Conservation (phyloP, 2,329 filamentous ascomycete genomes). For the Fusarium liriodendri region DNA sequence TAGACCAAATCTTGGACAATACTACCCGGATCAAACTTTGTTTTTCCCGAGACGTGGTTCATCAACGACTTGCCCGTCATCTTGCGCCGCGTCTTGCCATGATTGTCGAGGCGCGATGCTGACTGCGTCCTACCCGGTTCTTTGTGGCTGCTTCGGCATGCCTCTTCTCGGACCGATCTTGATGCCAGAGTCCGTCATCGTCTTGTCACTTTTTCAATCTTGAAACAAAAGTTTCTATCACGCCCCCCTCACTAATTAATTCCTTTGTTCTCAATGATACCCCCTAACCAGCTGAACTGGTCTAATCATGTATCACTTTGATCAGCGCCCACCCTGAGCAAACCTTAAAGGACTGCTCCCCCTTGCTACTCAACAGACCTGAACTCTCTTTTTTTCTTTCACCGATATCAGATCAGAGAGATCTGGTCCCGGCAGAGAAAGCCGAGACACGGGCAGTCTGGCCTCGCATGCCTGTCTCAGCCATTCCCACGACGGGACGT, state of each 20-base stretch:
- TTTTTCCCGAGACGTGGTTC: constrained; percentile 10
- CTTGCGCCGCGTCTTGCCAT: constrained; percentile 1
- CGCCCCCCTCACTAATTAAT: constrained; percentile 2
- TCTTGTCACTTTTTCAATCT: not conserved
- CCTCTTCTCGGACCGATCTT: not conserved
- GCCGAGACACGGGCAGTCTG: constrained; percentile 1
- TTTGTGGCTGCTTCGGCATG: not conserved
- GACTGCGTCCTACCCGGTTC: not conserved
- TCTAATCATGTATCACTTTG: constrained; percentile 13
- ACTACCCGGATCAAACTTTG: constrained; percentile 18
- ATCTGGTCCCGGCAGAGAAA: not conserved
- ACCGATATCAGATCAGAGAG: constrained; percentile 4
- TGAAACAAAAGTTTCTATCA: not conserved
- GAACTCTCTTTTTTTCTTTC: constrained; percentile 21
- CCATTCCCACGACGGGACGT: constrained; percentile 13
- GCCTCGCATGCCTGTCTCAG: constrained; percentile 14
- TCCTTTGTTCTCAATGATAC: not conserved
- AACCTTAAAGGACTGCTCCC: constrained; percentile 7
- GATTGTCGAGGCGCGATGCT: not conserved
- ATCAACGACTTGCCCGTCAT: constrained; percentile 28
- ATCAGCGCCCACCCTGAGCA: not conserved
- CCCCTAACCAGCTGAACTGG: not conserved
- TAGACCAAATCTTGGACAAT: not conserved
- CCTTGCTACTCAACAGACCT: constrained; percentile 12
- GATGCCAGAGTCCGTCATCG: not conserved